These are phyloP conservation scores for Juncus inflexus DNA, from an alignment of 176 grass and related monocot genomes.

Conservation along the genomic window DNA sequence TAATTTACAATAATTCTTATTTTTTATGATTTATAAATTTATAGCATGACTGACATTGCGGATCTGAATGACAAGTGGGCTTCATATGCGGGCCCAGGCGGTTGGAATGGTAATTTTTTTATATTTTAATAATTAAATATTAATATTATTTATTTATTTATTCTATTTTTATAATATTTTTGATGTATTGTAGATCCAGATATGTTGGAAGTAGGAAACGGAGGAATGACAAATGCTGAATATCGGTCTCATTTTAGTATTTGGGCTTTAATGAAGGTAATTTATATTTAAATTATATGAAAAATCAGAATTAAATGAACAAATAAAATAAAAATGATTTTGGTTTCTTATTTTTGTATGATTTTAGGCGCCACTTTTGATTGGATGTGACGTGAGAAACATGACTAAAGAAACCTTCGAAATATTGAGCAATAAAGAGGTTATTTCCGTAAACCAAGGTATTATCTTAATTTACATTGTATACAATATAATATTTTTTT, in stretches of 20 bases:
- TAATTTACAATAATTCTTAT: slow-evolving; percentile 30
- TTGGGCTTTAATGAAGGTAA: slow-evolving; percentile 94
- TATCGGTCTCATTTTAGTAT: slow-evolving; percentile 96
- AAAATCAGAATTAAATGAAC: not conserved
- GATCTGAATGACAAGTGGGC: slow-evolving; percentile 96
- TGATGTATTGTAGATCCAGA: slow-evolving; percentile 58
- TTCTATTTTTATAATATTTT: not conserved
- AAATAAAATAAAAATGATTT: not conserved
- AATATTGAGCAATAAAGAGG: slow-evolving; percentile 87
- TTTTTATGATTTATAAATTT: slow-evolving; percentile 28
- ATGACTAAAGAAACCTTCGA: slow-evolving; percentile 74
- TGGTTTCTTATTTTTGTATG: not conserved
- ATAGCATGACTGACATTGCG: slow-evolving; percentile 91
- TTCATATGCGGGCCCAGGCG: slow-evolving; percentile 92
- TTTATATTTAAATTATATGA: not conserved
- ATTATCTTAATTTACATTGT: slow-evolving; percentile 10
- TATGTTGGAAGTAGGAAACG: slow-evolving; percentile 92
- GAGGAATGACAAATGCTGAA: slow-evolving; percentile 77
- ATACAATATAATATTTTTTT: not conserved
- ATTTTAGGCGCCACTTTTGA: slow-evolving; percentile 91
- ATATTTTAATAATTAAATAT: not conserved
- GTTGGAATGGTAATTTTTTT: slow-evolving; percentile 86
- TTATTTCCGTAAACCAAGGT: slow-evolving; percentile 97
- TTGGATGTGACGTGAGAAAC: slow-evolving; percentile 96
- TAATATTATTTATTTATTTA: not conserved